These are phyloP conservation scores for Sporisorium scitamineum DNA, from an alignment of 1,284 basidiomycete genomes.

Conservation along the genomic window DNA sequence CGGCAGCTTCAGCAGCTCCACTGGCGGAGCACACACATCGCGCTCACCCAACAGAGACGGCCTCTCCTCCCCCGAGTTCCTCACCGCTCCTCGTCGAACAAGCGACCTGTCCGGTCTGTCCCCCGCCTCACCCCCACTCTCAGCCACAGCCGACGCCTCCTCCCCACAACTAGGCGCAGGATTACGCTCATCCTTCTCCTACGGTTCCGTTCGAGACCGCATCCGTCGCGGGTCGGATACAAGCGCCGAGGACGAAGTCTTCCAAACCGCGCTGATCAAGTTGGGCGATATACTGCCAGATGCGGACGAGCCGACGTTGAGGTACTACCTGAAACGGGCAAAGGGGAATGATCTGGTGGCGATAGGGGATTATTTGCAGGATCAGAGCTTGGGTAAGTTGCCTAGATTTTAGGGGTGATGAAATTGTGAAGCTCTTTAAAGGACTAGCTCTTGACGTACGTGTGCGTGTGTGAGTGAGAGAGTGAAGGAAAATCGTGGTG, in stretches of 20 bases:
- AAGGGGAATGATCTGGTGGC: conserved; percentile 59
- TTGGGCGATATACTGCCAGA: conserved; percentile 61
- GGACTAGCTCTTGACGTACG: too few relatives aligned
- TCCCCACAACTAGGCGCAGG: conserved; percentile 3
- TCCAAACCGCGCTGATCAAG: conserved; percentile 47
- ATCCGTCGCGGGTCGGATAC: conserved; percentile 27
- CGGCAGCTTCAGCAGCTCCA: conserved; percentile 16
- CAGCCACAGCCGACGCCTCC: background rate
- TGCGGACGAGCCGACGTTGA: conserved; percentile 48
- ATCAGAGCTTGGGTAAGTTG: conserved; percentile 49
- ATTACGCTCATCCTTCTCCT: conserved; percentile 31
- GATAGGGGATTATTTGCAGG: conserved; percentile 62
- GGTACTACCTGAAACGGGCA: conserved; percentile 52
- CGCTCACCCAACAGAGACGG: conserved; percentile 22
- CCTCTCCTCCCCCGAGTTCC: conserved; percentile 22
- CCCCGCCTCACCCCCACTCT: conserved; percentile 9
- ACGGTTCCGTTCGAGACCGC: conserved; percentile 36
- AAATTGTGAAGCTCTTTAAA: too few relatives aligned
- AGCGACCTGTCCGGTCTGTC: conserved; percentile 17
- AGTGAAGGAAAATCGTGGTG: too few relatives aligned
- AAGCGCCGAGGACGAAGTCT: conserved; percentile 22
- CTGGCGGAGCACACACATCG: background rate
- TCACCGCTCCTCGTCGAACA: conserved; percentile 11
- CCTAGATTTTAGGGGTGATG: conserved; percentile 14
- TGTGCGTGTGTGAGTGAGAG: too few relatives aligned